Base-by-base conservation (phyloP, 1,284 basidiomycete species). In the Ceratobasidium papillatum region DNA sequence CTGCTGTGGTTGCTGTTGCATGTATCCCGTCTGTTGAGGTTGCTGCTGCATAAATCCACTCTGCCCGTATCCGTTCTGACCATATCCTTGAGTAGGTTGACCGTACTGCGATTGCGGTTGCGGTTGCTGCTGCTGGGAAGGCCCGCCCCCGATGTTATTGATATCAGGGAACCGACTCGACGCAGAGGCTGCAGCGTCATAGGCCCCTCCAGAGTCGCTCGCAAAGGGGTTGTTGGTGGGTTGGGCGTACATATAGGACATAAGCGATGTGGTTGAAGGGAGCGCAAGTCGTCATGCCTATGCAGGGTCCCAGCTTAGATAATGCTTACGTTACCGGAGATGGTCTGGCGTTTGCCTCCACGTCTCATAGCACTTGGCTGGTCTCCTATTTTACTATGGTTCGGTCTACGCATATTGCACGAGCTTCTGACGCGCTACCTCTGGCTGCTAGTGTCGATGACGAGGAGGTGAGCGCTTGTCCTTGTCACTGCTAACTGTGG, bases 381-480 rank as follows among this genome's bases (percentile, higher is more conserved):
- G n/a, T 27, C 27, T 52, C 64, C 27, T 49, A 22, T 9, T 36
- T 52, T 30, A 77, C 54, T 77, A 98, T 97, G 96, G 95, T 97
- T 77, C 88, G 91, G 77, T 95, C 95, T 78, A 98, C 95, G 38
- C 92, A 94, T 76, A 91, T 98, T 79, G 95, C 95, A 45, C 86
- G 96, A 77, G 94, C 94, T n/a, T 90, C 89, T 38, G 96, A 98
- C 82, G 94, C 94, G 34, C 87, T 98, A 19, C 96, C 96, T 12
- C 87, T 98, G 2, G 95, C 96, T 11, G 96, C 96, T 0, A 96
- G 93, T 77, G 96, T 98, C 17, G 96, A 98, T 80, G 96, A 98
- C 80, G 96, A 98, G 81, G 90, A 94, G 86, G 95, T 95, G 75
- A 79, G 87, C 79, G 11, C 36, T 75, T 75, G 27, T 56, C 61